Evolutionary conservation across 352 stramenopile species (phyloP).

Genomic region (Peronosclerospora sorghi): DNA sequence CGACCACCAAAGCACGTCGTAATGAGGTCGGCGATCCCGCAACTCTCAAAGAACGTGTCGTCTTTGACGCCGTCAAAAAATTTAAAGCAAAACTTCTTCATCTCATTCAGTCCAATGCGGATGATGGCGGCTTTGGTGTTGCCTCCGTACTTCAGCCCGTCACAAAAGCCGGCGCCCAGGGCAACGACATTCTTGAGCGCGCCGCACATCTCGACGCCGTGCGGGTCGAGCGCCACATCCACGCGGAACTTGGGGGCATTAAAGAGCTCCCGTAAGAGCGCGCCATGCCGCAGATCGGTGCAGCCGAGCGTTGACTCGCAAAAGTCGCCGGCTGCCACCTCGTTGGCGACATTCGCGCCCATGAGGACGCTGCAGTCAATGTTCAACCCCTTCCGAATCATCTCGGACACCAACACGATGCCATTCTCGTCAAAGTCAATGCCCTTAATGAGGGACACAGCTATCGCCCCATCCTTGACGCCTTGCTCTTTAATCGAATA

Average conservation of each 20-base stretch:
- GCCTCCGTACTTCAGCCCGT: constrained; percentile 89
- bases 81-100: constrained; percentile 89
- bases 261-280: constrained; percentile 65
- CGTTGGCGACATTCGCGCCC: constrained; percentile 95
- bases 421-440: constrained; percentile 83
- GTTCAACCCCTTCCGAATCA: constrained; percentile 79
- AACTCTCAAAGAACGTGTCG: constrained; percentile 93
- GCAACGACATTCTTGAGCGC: constrained; percentile 97
- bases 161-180: constrained; percentile 93
- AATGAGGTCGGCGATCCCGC: constrained; percentile 95
- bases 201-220: constrained; percentile 92
- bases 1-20: constrained; percentile 96
- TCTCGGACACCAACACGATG: constrained; percentile 80
- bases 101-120: constrained; percentile 90
- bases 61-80: constrained; percentile 91
- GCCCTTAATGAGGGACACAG: constrained; percentile 88
- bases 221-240: constrained; percentile 88
- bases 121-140: constrained; percentile 98
- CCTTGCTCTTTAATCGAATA: constrained; percentile 79
- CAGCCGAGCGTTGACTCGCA: constrained; percentile 95
- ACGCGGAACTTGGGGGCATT: constrained; percentile 87
- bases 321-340: constrained; percentile 92
- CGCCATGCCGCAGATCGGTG: constrained; percentile 53
- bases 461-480: constrained; percentile 51
- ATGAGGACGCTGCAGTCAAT: constrained; percentile 90